Evolutionary conservation across 768 basidiomycete species (phyloP), one percentile per base, ranked within the genome.

Genomic region (Leccinellum rugosiceps): DNA sequence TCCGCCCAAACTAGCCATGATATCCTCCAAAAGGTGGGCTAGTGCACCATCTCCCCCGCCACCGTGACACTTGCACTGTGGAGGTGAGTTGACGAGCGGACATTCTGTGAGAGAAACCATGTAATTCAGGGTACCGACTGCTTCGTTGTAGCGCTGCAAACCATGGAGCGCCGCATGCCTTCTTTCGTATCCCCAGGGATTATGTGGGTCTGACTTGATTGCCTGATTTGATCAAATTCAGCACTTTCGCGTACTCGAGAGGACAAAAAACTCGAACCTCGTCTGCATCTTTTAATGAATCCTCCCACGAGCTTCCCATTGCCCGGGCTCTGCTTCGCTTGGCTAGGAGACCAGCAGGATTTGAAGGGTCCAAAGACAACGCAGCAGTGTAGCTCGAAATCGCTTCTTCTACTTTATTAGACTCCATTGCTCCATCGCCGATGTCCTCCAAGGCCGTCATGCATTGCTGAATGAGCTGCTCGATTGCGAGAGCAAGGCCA

Each of bases 201-300:
- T 30, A 3, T 1, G 1, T 11, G 59, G 25, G 5, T 61, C 50
- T 17, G 23, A 15, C 9, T 52, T n/a, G 9, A 61, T 43, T 14
- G 44, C 59, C 58, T 61, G 7, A 1, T 1, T 28, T 5, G 3
- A 0, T 10, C 0, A 2, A 3, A 6, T 14, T 47, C 5, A 46
- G 14, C 2, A 17, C 6, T 0, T 2, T 25, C 7, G 8, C 32
- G 14, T 32, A n/a, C 32, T 32, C 14, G 13, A 32, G 11, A 28
- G 0, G 17, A 2, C 13, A 2, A 6, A 6, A 5, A 10, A 23
- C 5, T 1, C 10, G 10, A 50, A 60, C 64, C 30, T 54, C 15
- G 21, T 65, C 44, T 13, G 64, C 61, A n/a, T 65, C 61, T 9
- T 31, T 41, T 34, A 65, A 26, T 1, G 61, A 53, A 19, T 28